Conservation (phyloP, 2,329 filamentous ascomycete species). For the Colletotrichum aenigma region DNA sequence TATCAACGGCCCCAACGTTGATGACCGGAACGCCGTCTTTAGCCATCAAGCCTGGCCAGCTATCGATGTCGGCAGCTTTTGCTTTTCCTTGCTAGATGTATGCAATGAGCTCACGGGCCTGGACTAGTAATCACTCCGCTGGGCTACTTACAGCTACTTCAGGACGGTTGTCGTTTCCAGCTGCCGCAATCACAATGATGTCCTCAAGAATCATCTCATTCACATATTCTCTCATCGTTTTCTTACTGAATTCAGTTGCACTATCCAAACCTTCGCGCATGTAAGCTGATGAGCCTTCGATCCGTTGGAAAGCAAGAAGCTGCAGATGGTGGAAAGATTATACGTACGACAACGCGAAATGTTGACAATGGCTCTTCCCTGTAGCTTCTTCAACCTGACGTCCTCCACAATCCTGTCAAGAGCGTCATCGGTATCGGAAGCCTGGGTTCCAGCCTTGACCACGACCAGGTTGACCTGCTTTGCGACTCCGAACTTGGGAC, state of each 20-base stretch:
- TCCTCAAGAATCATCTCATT: not conserved
- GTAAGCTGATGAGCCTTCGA: not conserved
- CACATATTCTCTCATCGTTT: not conserved
- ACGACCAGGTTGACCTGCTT: not conserved
- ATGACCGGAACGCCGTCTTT: not conserved
- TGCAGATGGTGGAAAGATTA: not conserved
- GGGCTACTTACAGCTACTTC: not conserved
- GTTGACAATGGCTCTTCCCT: not conserved
- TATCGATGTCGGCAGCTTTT: not conserved
- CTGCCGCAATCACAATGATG: not conserved
- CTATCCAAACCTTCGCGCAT: accelerated
- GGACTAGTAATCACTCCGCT: too few species aligned
- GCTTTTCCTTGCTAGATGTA: too few species aligned
- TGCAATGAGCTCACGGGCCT: too few species aligned
- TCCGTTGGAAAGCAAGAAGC: not conserved
- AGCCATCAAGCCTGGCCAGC: not conserved
- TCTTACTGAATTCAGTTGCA: accelerated
- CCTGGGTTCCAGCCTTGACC: not conserved
- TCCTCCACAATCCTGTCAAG: not conserved
- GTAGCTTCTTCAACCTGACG: not conserved
- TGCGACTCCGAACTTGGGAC: not conserved
- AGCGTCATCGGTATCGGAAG: not conserved
- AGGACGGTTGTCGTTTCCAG: not conserved
- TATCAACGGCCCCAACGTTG: not conserved
- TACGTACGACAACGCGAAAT: not conserved